Evolutionary conservation across 768 basidiomycete genomes (phyloP), one percentile per base, ranked within the genome.

Genomic region (Trametes maxima): DNA sequence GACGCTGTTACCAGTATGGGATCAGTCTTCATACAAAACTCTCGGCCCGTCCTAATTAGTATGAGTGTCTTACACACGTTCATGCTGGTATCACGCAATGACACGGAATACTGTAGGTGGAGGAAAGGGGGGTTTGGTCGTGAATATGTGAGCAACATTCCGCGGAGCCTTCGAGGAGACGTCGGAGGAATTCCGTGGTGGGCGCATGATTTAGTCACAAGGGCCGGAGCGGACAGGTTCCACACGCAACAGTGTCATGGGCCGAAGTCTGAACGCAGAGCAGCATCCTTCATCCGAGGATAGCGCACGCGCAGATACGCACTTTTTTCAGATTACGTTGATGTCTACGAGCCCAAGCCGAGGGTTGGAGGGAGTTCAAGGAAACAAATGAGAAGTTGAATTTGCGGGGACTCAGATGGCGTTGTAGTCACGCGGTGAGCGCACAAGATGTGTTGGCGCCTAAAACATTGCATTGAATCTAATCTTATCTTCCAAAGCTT

Each of bases 191-290:
- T 47, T 21, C 25, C 22, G 22, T 3, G 28, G 42, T 35, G 43
- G 16, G 50, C 59, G 45, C 52, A 53, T 60, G 59, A 54, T 49
- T 49, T 24, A 40, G 46, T 60, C 59, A 60, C 52, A 36, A 47
- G 59, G 35, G 22, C 3, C 5, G 21, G 19, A 5, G 24, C 45
- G 21, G 45, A 12, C 21, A 4, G 11, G 21, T 5, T 24, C 33
- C 58, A 53, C 42, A 36, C 45, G 58, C 35, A 19, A 44, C 52
- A 10, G 36, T 13, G 54, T 33, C 54, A 33, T 36, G 7, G 45
- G 25, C 45, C 22, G 43, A 5, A 46, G 19, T 11, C 12, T 51
- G 19, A 12, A 11, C 17, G 39, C 39, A 5, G 39, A 40, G 39
- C 39, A 13, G 39, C 39, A 33, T 33, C 28, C 28, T 33, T 33